These are phyloP conservation scores for Ilyonectria sp. DNA, from an alignment of 2,329 filamentous ascomycete species.

Conservation along the genomic window DNA sequence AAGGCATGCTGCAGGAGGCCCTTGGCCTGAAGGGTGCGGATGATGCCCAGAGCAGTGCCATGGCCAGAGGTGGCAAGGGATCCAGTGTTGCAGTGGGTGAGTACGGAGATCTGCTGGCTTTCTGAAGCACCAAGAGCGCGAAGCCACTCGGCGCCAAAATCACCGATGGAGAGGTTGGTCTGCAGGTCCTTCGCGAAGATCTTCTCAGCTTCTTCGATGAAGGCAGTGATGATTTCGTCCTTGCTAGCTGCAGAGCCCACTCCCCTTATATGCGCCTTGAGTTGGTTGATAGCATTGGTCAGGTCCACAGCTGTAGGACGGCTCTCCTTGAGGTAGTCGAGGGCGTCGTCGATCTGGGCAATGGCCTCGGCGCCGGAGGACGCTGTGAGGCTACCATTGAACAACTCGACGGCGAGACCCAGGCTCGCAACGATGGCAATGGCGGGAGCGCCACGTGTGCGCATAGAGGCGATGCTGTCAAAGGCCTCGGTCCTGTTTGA, in stretches of 20 bases:
- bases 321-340: constrained; percentile 90
- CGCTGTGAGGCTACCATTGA: constrained; percentile 65
- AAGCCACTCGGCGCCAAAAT: constrained; percentile 88
- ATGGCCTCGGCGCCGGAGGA: constrained; percentile 70
- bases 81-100: constrained; percentile 98
- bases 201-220: constrained; percentile 84
- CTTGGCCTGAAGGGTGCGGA: constrained; percentile 82
- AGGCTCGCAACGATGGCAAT: constrained; percentile 98
- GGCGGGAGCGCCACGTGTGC: constrained; percentile 85
- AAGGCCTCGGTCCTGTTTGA: constrained; percentile 82
- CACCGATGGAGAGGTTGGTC: constrained; percentile 90
- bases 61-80: constrained; percentile 98
- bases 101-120: constrained; percentile 76
- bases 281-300: constrained; percentile 87
- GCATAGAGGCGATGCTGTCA: constrained; percentile 86
- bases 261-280: constrained; percentile 75
- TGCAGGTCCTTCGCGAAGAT: constrained; percentile 90
- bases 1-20: constrained; percentile 84
- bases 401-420: constrained; percentile 87
- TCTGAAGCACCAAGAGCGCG: constrained; percentile 65
- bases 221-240: constrained; percentile 75
- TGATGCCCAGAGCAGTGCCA: constrained; percentile 94
- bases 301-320: constrained; percentile 96
- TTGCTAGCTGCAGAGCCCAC: constrained; percentile 61
- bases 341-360: constrained; percentile 79